Evolutionary conservation across 352 stramenopile genomes (phyloP), one percentile per base, ranked within the genome.

Genomic region (Aphanomyces euteiches): DNA sequence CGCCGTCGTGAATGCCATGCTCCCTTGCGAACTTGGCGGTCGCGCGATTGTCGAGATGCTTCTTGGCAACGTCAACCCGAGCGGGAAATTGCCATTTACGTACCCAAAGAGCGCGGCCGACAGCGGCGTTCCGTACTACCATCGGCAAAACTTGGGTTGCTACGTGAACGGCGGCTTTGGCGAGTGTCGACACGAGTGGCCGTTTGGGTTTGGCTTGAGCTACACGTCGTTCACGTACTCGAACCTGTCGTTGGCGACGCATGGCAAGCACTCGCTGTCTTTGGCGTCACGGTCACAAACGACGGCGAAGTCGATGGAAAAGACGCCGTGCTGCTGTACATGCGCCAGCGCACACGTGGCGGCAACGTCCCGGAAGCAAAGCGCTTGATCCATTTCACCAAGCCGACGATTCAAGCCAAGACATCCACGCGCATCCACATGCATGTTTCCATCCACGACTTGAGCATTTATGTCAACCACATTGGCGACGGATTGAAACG

Each of bases 351-450:
- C 47, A 82, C 81, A 56, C 83, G 83, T 15, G 64, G 74, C 36
- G 83, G 86, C 56, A 83, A 87, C 3, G 78, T 90, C n/a, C 85
- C 87, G 0, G 87, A 93, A 57, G 79, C 89, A 41, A 95, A 94
- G 77, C 80, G 88, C 69, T 78, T 96, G 36, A 84, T 87, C 56
- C 81, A 84, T 56, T 94, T 93, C 65, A 66, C 78, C 28, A 95
- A 95, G 76, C 82, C 95, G 34, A 64, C 75, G 0, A 71, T 95
- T 43, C 43, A 71, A 36, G 75, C 84, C 7, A 78, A 79, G 1
- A 74, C 82, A 50, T 75, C 78, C 0, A 57, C 76, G 74, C 76
- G 61, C 39, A 57, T 69, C 6, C 7, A 28, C 6, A 28, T 60
- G 36, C 63, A 38, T 43, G 41, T 57, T 41, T 6, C 17, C 5